Conservation (phyloP, 306 rosid genomes). For the Vigna radiata region DNA sequence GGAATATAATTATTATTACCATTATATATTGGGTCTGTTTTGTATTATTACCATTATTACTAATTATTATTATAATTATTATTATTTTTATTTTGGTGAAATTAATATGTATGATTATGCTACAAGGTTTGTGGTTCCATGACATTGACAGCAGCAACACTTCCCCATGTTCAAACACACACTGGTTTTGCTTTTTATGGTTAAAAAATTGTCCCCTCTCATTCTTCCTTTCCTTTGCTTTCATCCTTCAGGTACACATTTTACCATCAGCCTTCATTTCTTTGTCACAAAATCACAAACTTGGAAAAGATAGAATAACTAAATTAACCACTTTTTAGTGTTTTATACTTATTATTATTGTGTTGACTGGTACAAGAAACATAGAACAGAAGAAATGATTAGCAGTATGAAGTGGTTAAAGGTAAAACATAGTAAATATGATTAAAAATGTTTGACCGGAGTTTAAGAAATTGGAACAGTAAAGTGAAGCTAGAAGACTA, state of each 20-base stretch:
- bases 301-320: background rate
- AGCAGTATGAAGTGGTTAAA: constrained; percentile 16
- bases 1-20: too few relatives aligned
- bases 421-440: background rate
- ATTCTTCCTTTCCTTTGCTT: background rate
- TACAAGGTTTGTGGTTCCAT: background rate
- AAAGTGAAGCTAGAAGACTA: background rate
- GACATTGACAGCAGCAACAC: constrained; percentile 34
- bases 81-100: background rate
- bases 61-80: background rate
- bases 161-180: constrained; percentile 9
- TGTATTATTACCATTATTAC: background rate
- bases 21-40: background rate
- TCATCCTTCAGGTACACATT: too few relatives aligned
- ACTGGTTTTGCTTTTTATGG: constrained; percentile 42
- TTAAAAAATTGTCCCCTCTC: constrained; percentile 21
- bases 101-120: background rate
- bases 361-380: constrained; percentile 19
- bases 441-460: constrained; percentile 21
- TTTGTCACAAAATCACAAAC: background rate
- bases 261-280: background rate
- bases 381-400: constrained; percentile 42
- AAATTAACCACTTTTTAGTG: constrained; percentile 13
- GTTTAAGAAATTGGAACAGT: constrained; percentile 30
- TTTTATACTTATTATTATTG: background rate